A percentile compares a stretch with the other conserved stretches of the same genome.
phyloP scores from a whole-genome alignment of 441 rosid genomes.

The Aquilaria agallochum region DNA sequence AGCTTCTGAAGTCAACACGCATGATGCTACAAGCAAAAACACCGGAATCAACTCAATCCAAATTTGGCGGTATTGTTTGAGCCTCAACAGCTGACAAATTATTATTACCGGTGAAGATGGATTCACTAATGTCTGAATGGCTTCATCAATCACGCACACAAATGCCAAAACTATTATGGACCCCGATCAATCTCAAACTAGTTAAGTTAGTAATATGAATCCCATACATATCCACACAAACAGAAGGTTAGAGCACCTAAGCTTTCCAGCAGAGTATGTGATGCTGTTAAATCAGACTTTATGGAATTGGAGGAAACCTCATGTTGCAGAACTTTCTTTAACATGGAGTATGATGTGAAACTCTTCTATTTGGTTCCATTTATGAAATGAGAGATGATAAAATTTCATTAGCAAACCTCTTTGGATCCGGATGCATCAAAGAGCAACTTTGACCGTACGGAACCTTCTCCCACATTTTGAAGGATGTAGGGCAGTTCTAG shows the following conservation, averaged over 20 bases:
- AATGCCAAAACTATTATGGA: no score
- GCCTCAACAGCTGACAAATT: neutral
- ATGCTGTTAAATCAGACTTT: neutral
- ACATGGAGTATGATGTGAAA: neutral
- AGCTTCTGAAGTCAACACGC: neutral
- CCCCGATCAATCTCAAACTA: no score
- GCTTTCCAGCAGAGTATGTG: no score
- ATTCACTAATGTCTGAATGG: neutral
- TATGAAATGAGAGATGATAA: neutral
- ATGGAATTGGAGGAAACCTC: neutral
- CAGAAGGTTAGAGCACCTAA: neutral
- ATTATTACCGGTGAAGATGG: neutral
- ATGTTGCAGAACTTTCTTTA: neutral
- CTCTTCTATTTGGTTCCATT: neutral
- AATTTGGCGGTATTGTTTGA: neutral
- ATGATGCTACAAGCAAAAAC: neutral
- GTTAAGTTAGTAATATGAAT: no score
- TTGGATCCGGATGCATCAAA: constrained; percentile 52
- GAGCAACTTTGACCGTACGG: constrained; percentile 40
- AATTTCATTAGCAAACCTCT: constrained; percentile 39
- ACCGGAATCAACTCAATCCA: no score
- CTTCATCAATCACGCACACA: neutral
- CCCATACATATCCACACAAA: no score
- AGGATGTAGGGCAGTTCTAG: constrained; percentile 80
- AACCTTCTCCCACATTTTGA: constrained; percentile 72